Evolutionary conservation across 2,329 filamentous ascomycete genomes (phyloP).

Genomic region (Aspergillus flavus): DNA sequence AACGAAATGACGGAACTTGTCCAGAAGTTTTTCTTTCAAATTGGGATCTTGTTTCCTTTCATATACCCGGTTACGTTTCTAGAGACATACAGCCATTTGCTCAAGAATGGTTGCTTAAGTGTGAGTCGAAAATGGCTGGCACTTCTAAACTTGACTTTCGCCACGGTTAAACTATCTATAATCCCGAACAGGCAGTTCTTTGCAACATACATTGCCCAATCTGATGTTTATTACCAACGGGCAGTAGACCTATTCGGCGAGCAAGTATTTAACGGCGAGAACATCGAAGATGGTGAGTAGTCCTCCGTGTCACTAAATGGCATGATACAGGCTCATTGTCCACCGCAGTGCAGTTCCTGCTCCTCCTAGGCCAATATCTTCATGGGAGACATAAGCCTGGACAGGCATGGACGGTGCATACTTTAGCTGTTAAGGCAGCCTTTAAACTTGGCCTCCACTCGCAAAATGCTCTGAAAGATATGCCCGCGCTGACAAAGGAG

Average conservation of each 20-base stretch:
- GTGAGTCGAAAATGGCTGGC: conserved; percentile 36
- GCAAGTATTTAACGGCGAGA: neutral
- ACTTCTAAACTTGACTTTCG: conserved; percentile 33
- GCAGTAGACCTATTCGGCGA: neutral
- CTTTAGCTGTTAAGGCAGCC: neutral
- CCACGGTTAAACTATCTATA: conserved; percentile 19
- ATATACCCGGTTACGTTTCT: conserved; percentile 30
- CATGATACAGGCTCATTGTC: neutral
- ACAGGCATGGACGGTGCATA: neutral
- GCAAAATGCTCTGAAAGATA: neutral
- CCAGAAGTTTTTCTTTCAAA: conserved; percentile 26
- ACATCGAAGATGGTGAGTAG: neutral
- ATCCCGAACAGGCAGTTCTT: neutral
- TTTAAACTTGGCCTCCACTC: neutral
- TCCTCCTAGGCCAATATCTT: neutral
- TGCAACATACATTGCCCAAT: neutral
- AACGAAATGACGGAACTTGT: conserved; percentile 22
- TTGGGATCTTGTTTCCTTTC: conserved; percentile 33
- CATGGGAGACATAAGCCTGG: neutral
- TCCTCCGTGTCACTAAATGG: neutral
- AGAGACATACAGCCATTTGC: conserved; percentile 28
- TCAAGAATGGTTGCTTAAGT: conserved; percentile 22
- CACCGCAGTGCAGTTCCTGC: neutral
- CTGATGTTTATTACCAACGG: neutral
- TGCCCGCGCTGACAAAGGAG: neutral